phyloP scores from a whole-genome alignment of 306 rosid genomes.

The Vigna hirtella region DNA sequence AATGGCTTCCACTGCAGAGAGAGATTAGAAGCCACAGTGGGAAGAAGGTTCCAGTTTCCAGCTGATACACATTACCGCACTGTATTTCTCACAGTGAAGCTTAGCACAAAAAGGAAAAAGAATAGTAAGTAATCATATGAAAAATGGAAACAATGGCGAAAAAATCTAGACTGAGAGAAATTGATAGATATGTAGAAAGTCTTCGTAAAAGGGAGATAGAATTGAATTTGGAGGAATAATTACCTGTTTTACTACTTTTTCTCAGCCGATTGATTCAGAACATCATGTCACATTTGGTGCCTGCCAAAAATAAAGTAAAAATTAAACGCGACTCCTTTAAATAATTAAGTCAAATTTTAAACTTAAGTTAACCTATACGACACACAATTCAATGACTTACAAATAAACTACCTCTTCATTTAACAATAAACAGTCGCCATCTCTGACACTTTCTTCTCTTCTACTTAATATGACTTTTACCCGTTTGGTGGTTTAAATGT shows the following conservation, averaged over 20 bases:
- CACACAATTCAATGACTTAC: not conserved
- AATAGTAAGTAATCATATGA: too few species aligned
- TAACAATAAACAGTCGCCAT: not conserved
- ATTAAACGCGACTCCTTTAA: not conserved
- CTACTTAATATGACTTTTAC: not conserved
- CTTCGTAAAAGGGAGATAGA: too few species aligned
- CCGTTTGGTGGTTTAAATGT: not conserved
- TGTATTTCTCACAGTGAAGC: too few species aligned
- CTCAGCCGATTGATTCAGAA: not conserved
- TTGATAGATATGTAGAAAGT: too few species aligned
- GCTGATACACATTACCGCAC: not conserved
- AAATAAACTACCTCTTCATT: not conserved
- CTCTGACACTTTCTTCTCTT: constrained; percentile 3
- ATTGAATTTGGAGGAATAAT: too few species aligned
- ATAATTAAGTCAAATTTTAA: constrained; percentile 4
- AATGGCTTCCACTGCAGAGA: not conserved
- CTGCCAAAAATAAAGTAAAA: not conserved
- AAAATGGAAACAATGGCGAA: too few species aligned
- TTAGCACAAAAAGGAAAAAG: too few species aligned
- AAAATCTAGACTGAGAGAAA: too few species aligned
- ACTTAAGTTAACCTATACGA: not conserved
- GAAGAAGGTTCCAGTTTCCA: not conserved
- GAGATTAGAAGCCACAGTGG: not conserved
- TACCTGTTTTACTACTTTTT: not conserved
- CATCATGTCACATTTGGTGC: not conserved